phyloP scores from a whole-genome alignment of 306 rosid genomes.

The Delonix regia region DNA sequence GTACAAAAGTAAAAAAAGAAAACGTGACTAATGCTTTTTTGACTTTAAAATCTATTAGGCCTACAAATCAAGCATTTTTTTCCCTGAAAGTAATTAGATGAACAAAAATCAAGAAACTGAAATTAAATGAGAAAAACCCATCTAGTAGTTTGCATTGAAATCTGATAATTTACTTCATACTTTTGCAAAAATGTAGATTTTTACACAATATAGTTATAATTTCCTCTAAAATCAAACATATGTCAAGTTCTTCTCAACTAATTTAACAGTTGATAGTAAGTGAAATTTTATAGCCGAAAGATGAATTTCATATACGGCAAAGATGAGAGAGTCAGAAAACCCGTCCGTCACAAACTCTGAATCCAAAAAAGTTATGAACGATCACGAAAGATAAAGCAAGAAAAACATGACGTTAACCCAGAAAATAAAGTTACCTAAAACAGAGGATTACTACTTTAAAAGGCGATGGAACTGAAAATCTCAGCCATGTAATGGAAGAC shows the following conservation, averaged over 20 bases:
- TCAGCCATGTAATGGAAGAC: slow-evolving; percentile 58
- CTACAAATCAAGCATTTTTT: background rate
- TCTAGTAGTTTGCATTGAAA: background rate
- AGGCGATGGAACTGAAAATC: slow-evolving; percentile 57
- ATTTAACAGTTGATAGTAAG: background rate
- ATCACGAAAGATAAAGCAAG: slow-evolving; percentile 37
- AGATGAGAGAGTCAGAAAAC: background rate
- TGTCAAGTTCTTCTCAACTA: background rate
- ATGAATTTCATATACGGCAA: background rate
- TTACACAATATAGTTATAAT: background rate
- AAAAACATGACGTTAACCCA: slow-evolving; percentile 31
- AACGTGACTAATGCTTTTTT: slow-evolving; percentile 28
- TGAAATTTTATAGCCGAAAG: background rate
- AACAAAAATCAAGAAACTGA: background rate
- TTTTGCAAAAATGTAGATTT: background rate
- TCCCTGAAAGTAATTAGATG: background rate
- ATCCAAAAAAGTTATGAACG: slow-evolving; percentile 24
- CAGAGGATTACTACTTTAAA: slow-evolving; percentile 51
- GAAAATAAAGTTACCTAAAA: slow-evolving; percentile 46
- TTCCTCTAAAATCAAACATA: background rate
- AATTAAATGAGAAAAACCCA: background rate
- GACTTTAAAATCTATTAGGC: slow-evolving; percentile 9
- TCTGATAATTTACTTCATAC: background rate
- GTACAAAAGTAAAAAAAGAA: slow-evolving; percentile 10
- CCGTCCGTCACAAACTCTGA: slow-evolving; percentile 28